Conservation (phyloP, 768 basidiomycete species). For the Mycena alexandri region DNA sequence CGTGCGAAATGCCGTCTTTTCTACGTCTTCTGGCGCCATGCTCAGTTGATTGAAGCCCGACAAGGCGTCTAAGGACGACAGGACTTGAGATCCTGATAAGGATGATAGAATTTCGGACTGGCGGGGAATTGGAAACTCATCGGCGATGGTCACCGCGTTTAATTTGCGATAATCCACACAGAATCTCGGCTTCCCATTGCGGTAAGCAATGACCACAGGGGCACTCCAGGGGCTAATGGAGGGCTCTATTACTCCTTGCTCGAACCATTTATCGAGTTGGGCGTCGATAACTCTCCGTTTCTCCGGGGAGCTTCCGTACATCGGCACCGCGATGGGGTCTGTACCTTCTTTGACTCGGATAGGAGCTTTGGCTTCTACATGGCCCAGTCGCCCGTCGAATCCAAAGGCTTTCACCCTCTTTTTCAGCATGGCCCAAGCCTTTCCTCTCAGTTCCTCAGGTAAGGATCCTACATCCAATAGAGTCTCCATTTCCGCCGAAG, state of each 20-base stretch:
- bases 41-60: background rate
- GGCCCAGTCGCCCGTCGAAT: background rate
- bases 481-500: background rate
- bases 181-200: background rate
- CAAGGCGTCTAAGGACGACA: background rate
- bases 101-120: background rate
- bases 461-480: background rate
- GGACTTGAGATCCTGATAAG: background rate
- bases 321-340: background rate
- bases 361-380: background rate
- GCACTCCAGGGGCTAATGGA: background rate
- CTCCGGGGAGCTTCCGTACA: conserved; percentile 19
- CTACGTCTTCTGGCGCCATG: background rate
- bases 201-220: background rate
- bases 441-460: background rate
- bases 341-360: background rate
- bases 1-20: background rate
- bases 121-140: background rate
- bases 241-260: background rate
- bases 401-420: background rate
- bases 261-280: too few relatives aligned
- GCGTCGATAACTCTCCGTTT: too few relatives aligned
- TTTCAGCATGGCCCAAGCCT: background rate
- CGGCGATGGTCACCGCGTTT: background rate
- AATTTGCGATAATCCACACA: background rate